Evolutionary conservation across 1,284 basidiomycete genomes (phyloP), one percentile per base, ranked within the genome.

Genomic region (Pseudozyma pruni): DNA sequence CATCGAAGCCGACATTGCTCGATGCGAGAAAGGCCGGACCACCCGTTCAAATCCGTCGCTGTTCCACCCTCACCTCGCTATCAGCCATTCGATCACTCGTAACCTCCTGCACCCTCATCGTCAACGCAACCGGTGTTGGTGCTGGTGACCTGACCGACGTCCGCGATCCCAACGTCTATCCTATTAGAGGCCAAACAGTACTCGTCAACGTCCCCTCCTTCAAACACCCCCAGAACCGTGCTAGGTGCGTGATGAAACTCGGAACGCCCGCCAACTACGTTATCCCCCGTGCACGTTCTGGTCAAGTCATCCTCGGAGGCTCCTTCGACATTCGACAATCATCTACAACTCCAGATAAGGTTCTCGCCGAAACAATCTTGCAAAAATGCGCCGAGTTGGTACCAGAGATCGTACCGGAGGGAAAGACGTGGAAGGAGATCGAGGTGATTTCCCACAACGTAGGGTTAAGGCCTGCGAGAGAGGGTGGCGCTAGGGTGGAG

Each of bases 151-250:
- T 80, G 2, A n/a, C 38, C 25, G 76, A 78, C 25, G 76, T 76
- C 0, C 44, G 91, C 4, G 88, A 94, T 3, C 88, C 91, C 68
- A 90, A 93, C 78, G 86, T 93, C 20, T 88, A 88, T 78, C 93
- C 93, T 0, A 87, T 93, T 49, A 87, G 92, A 38, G 94, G 94
- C 0, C 94, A 96, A 83, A 94, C 91, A 0, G 88, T 93, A 9
- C 83, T 92, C 23, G 85, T 92, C 13, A 84, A 87, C 50, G 90
- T 91, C 0, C 92, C 92, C 1, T 87, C 81, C 2, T 76, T 76
- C 56, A 55, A 38, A n/a, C 9, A 23, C 20, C 4, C 46, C 54
- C 16, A 45, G 11, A 3, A 13, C 23, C 8, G 41, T 2, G 64
- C 74, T 2, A 41, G 66, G 17, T 79, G 77, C 60, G 61, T 71